phyloP scores from a whole-genome alignment of 2,329 filamentous ascomycete species.

The Scedosporium dehoogii region DNA sequence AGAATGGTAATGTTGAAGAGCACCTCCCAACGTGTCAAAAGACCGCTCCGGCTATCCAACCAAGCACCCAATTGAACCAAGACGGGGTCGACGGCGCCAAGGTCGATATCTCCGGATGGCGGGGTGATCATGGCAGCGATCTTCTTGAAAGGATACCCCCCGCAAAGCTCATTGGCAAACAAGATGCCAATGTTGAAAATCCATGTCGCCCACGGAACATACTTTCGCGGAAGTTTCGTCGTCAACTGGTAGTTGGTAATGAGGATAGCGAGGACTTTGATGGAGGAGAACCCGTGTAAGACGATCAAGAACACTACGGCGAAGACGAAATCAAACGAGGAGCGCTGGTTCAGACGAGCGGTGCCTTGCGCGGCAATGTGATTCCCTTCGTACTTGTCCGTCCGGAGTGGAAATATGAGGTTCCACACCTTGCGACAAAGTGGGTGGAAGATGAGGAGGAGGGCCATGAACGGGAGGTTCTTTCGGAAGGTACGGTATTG shows the following conservation, averaged over 20 bases:
- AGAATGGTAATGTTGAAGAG: constrained; percentile 94
- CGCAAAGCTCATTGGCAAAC: constrained; percentile 79
- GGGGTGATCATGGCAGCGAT: constrained; percentile 45
- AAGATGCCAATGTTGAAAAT: constrained; percentile 75
- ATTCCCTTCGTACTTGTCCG: constrained; percentile 8
- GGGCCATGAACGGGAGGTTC: constrained; percentile 72
- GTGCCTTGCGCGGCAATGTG: constrained; percentile 33
- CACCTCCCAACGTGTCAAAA: constrained; percentile 92
- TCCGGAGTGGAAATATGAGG: constrained; percentile 29
- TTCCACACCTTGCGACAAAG: constrained; percentile 67
- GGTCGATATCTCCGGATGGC: constrained; percentile 16
- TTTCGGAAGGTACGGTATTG: constrained; percentile 80
- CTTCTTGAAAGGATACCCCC: constrained; percentile 63
- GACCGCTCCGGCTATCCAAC: constrained; percentile 70
- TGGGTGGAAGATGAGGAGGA: constrained; percentile 70
- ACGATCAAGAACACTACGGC: constrained; percentile 67
- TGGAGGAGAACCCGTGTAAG: constrained; percentile 74
- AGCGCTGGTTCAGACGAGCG: constrained; percentile 55
- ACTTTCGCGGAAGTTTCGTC: constrained; percentile 57
- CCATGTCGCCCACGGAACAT: constrained; percentile 74
- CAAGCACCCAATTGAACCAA: constrained; percentile 55
- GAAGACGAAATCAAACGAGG: constrained; percentile 75
- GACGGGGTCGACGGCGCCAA: constrained; percentile 27
- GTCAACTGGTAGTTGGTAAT: constrained; percentile 74
- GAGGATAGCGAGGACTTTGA: constrained; percentile 75